phyloP scores from a whole-genome alignment of 257 asterid species.

The Penstemon newberryi region DNA sequence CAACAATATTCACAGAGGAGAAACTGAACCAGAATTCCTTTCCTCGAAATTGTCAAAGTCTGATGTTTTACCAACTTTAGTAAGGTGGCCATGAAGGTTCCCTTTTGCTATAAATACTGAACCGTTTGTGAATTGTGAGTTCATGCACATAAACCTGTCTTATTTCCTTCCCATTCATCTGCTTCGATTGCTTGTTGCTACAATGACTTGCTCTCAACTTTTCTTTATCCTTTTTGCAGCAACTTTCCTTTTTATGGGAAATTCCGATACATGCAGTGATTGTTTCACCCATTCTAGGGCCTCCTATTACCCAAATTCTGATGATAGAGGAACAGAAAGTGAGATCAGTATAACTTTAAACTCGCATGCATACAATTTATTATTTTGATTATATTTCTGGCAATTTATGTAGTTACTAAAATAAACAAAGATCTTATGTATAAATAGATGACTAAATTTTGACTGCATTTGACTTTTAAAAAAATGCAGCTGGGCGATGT shows the following conservation, averaged over 20 bases:
- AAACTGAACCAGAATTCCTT: slow-evolving; percentile 31
- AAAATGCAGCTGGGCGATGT: slow-evolving; percentile 69
- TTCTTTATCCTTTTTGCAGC: slow-evolving; percentile 29
- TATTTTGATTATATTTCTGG: not conserved
- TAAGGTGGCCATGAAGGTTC: slow-evolving; percentile 9
- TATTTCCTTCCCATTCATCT: slow-evolving; percentile 26
- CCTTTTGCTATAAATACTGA: slow-evolving; percentile 45
- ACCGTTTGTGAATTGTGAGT: not conserved
- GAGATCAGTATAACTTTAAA: slow-evolving; percentile 25
- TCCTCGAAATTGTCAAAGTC: slow-evolving; percentile 34
- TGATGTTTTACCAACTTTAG: slow-evolving; percentile 30
- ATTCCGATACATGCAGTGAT: slow-evolving; percentile 53
- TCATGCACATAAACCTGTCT: slow-evolving; percentile 31
- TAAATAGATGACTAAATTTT: not conserved
- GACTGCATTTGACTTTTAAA: slow-evolving; percentile 4
- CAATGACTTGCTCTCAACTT: slow-evolving; percentile 34
- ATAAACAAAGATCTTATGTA: not conserved
- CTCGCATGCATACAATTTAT: not conserved
- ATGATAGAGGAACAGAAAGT: slow-evolving; percentile 77
- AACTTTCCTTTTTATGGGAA: slow-evolving; percentile 42
- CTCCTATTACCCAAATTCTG: slow-evolving; percentile 69
- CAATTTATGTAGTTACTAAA: not conserved
- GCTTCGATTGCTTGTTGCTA: slow-evolving; percentile 18
- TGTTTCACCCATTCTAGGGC: slow-evolving; percentile 71
- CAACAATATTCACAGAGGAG: slow-evolving; percentile 15